Conservation (phyloP, 1,284 basidiomycete species). For the Boletus albobrunnescens region DNA sequence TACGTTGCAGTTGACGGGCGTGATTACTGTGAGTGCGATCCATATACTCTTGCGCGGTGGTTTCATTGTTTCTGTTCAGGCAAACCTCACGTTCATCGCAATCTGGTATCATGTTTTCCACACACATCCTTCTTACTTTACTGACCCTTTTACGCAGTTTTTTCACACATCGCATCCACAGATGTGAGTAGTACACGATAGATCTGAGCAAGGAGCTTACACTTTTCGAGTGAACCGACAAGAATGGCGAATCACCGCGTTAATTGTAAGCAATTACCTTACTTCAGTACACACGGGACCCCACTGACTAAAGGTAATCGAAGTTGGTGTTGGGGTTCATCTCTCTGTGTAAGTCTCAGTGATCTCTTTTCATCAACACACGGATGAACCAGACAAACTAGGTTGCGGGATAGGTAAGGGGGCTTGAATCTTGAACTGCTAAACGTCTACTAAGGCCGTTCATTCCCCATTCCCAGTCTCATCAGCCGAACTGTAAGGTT, state of each 20-base stretch:
- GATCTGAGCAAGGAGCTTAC: not conserved
- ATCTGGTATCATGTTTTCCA: conserved; percentile 30
- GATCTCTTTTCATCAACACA: conserved; percentile 9
- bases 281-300: not conserved
- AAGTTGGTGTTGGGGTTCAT: conserved; percentile 31
- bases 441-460: not conserved
- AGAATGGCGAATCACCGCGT: conserved; percentile 23
- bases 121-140: not conserved
- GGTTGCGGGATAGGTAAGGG: conserved; percentile 29
- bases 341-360: conserved; percentile 33
- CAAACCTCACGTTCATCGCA: conserved; percentile 32
- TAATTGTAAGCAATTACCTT: conserved; percentile 18
- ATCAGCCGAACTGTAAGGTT: conserved; percentile 39
- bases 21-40: too few species aligned
- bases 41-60: not conserved
- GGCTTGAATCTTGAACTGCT: not conserved
- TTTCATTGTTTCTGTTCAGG: conserved; percentile 24
- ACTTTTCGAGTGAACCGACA: conserved; percentile 22
- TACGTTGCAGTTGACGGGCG: too few species aligned
- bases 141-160: conserved; percentile 18
- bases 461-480: conserved; percentile 25
- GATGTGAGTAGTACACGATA: conserved; percentile 19
- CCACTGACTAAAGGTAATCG: conserved; percentile 1
- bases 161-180: conserved; percentile 32
- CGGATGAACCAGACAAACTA: conserved; percentile 6